Base-by-base conservation (phyloP, 768 basidiomycete genomes). In the Trametes villosa region DNA sequence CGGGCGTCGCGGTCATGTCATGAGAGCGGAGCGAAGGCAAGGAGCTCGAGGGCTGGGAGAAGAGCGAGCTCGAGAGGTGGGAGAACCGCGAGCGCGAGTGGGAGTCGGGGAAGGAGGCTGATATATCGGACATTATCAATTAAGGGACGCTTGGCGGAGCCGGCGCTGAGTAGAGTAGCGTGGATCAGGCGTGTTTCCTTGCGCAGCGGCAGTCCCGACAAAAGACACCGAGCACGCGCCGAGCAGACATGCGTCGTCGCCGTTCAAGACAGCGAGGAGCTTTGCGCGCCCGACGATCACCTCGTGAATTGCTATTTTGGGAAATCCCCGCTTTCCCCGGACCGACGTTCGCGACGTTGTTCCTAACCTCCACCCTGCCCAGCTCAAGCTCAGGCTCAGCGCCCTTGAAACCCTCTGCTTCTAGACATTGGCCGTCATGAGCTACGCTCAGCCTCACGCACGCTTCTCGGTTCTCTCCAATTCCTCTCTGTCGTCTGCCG, bases 401-500 rank as follows among this genome's bases (percentile, higher is more conserved):
- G n/a, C n/a, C n/a, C n/a, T n/a, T n/a, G n/a, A n/a, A n/a, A n/a
- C n/a, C n/a, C n/a, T n/a, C n/a, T n/a, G n/a, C n/a, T 36, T 36
- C 12, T 38, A 12, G 15, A 38, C 15, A 12, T 38, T 38, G 36
- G 9, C 42, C 22, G 42, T 27, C 78, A 81, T 86, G 71, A 62
- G 74, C 40, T 85, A 82, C 75, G 66, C 81, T 38, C 85, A 87
- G 76, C 82, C 85, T 52, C 83, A 86, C 73, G 81, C 87, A 54
- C 83, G 89, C 33, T 83, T 89, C 57, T 89, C 88, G 15, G 82
- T 86, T 42, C 78, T 89, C 52, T 89, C 88, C 24, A 83, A 76
- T 18, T 82, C 86, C 0, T 86, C 87, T 6, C 65, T 77, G 45
- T 77, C 79, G 8, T 78, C 79, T 0, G 70, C 69, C n/a, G 81